These are phyloP conservation scores for Jaapia argillacea DNA, from an alignment of 768 basidiomycete species.

Conservation along the genomic window DNA sequence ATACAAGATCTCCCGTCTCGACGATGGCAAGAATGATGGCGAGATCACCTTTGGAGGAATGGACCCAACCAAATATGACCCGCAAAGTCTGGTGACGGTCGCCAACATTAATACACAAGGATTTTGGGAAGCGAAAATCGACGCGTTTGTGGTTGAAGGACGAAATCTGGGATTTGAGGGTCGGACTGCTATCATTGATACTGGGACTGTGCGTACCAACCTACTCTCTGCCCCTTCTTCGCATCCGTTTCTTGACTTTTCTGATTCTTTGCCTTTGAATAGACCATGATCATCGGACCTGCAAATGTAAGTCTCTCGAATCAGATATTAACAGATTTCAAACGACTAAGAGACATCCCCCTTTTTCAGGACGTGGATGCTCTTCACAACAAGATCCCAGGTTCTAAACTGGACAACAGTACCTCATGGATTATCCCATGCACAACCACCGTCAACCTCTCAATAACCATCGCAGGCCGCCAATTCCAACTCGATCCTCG, in stretches of 20 bases:
- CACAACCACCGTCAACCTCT: background rate
- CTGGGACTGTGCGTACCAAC: conserved; percentile 21
- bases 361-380: background rate
- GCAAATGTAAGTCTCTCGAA: background rate
- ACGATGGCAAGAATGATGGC: conserved; percentile 64
- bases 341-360: background rate
- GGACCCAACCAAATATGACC: conserved; percentile 59
- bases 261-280: no score
- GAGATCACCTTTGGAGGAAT: conserved; percentile 77
- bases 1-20: conserved; percentile 70
- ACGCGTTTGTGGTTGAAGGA: conserved; percentile 50
- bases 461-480: conserved; percentile 4
- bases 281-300: background rate
- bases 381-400: background rate
- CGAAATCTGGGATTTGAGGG: conserved; percentile 35
- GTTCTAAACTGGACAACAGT: background rate
- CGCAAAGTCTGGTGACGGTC: conserved; percentile 44
- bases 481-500: conserved; percentile 16
- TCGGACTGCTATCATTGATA: conserved; percentile 50
- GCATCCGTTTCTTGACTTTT: conserved; percentile 17
- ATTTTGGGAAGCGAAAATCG: conserved; percentile 74
- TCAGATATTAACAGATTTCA: background rate
- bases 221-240: conserved; percentile 10
- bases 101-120: conserved; percentile 54
- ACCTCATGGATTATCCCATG: background rate